A percentile compares a stretch with the other conserved stretches of the same genome.
Evolutionary conservation across 306 rosid genomes (phyloP).

Genomic region (Pyrus bretschneideri): DNA sequence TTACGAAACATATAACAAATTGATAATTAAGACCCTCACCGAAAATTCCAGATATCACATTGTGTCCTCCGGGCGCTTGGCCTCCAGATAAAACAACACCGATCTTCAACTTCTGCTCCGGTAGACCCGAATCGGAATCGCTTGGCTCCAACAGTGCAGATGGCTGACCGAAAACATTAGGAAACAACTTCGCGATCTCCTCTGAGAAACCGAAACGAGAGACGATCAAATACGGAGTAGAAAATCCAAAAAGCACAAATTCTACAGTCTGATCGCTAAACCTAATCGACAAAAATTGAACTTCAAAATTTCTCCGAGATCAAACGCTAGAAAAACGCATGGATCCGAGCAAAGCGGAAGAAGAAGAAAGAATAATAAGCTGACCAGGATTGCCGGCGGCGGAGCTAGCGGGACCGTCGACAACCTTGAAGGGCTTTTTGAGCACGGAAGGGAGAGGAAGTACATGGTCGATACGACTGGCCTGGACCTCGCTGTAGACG

Average conservation of each 20-base stretch:
- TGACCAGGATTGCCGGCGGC: slow-evolving; percentile 96
- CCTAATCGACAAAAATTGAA: not conserved
- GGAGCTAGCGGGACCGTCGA: slow-evolving; percentile 80
- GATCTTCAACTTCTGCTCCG: slow-evolving; percentile 59
- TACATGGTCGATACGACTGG: slow-evolving; percentile 64
- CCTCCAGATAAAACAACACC: slow-evolving; percentile 98
- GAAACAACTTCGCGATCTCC: slow-evolving; percentile 93
- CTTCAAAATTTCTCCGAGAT: not conserved
- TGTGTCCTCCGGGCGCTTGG: slow-evolving; percentile 98
- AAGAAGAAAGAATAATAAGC: not conserved
- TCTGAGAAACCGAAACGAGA: slow-evolving; percentile 25
- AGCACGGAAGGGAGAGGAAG: slow-evolving; percentile 90
- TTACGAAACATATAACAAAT: not conserved
- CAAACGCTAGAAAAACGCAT: not conserved
- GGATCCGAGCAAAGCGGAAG: slow-evolving; percentile 21
- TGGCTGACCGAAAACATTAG: slow-evolving; percentile 84
- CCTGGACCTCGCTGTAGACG: slow-evolving; percentile 82
- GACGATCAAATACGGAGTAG: not conserved
- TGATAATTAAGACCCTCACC: slow-evolving; percentile 37
- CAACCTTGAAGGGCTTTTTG: slow-evolving; percentile 50
- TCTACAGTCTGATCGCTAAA: not conserved
- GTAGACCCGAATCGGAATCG: slow-evolving; percentile 16
- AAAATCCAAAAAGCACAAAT: not conserved
- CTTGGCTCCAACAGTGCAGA: slow-evolving; percentile 52
- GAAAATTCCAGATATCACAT: slow-evolving; percentile 84